phyloP scores from a whole-genome alignment of 352 stramenopile genomes.

The Globisporangium carolinianum region DNA sequence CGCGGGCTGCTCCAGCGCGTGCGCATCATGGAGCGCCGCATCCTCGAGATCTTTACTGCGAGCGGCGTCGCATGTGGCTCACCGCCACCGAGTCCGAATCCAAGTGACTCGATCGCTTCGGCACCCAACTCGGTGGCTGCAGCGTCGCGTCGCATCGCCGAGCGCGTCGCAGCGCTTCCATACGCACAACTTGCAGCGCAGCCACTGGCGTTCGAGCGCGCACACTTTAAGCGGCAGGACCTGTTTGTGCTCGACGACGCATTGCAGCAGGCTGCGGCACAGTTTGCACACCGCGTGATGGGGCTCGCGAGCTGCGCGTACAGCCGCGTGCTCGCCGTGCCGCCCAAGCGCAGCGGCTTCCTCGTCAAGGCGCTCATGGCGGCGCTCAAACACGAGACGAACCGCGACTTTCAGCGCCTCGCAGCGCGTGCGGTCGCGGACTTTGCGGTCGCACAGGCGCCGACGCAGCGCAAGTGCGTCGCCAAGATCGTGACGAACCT shows the following conservation, averaged over 20 bases:
- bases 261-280: constrained; percentile 46
- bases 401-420: constrained; percentile 33
- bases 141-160: constrained; percentile 57
- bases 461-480: constrained; percentile 61
- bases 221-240: constrained; percentile 78
- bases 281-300: constrained; percentile 48
- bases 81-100: background rate
- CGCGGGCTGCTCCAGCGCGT: constrained; percentile 37
- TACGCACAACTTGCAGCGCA: constrained; percentile 30
- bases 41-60: constrained; percentile 38
- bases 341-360: constrained; percentile 67
- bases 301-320: constrained; percentile 56
- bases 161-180: constrained; percentile 43
- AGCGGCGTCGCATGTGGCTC: constrained; percentile 16
- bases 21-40: constrained; percentile 42
- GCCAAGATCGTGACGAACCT: constrained; percentile 76
- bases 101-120: background rate
- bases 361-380: constrained; percentile 78
- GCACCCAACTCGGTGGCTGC: constrained; percentile 22
- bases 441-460: constrained; percentile 48
- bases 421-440: constrained; percentile 40
- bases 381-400: constrained; percentile 57
- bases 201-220: constrained; percentile 41
- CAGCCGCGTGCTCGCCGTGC: constrained; percentile 43
- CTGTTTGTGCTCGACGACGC: constrained; percentile 73